Base-by-base conservation (phyloP, 2,329 filamentous ascomycete species). In the Cladophialophora psammophila region DNA sequence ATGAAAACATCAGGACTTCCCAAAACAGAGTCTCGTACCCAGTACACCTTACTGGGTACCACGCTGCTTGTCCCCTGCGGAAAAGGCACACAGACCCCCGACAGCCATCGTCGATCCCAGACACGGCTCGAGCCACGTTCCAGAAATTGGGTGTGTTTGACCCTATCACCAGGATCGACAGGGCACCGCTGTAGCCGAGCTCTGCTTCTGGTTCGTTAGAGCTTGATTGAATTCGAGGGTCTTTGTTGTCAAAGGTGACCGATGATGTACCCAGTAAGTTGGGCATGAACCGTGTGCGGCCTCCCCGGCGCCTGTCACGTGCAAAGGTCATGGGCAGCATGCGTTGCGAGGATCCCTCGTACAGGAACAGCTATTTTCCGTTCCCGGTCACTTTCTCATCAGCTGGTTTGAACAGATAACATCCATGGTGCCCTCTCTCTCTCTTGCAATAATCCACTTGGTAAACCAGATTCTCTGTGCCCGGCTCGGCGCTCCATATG, bases 111-210 rank as follows among this genome's bases (percentile, higher is more conserved):
- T 50, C 45, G 45, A 50, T 50, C 45, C 40, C 45, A 31, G 45
- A 50, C 45, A 50, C 20, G 20, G 45, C 45, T 31, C 18, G 45
- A 26, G 45, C 45, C 45, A 50, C 45, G 45, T 50, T 50, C 45
- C 45, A 8, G 10, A 5, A 10, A 10, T 50, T 50, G 8, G 18
- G 45, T 50, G 45, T 13, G 18, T 8, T 26, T 50, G 18, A 13
- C 45, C 45, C 20, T 50, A 18, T 50, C 20, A 50, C 9, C 45
- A n/a, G 8, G 45, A 50, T 50, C 45, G 45, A 50, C 45, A 50
- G 45, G 45, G 45, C 45, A 8, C 26, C 45, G 45, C 18, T 50
- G 45, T 31, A 31, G 45, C 45, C 45, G 45, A 50, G 18, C 45
- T 50, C 18, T 26, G 26, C 45, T 18, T 13, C 9, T 13, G 4